phyloP scores from a whole-genome alignment of 306 rosid genomes.

The Malus sylvestris region DNA sequence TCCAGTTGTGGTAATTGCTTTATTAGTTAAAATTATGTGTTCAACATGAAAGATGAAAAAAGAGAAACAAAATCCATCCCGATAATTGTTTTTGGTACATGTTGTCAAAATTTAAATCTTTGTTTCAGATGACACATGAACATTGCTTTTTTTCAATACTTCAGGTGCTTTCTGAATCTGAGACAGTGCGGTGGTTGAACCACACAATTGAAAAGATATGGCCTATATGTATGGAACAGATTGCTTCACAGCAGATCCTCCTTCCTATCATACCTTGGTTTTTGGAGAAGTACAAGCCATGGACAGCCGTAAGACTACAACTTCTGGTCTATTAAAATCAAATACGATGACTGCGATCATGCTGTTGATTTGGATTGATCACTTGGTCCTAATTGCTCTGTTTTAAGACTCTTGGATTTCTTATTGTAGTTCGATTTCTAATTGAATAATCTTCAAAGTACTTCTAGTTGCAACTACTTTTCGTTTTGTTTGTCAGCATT shows the following conservation, averaged over 20 bases:
- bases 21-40: not conserved
- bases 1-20: not conserved
- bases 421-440: not conserved
- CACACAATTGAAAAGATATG: conserved; percentile 86
- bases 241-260: conserved; percentile 78
- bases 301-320: conserved; percentile 81
- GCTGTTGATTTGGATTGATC: conserved; percentile 13
- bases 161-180: conserved; percentile 93
- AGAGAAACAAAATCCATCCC: not conserved
- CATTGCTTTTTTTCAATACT: conserved; percentile 5
- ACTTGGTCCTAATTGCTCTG: not conserved
- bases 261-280: conserved; percentile 97
- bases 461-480: not conserved
- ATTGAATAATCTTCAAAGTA: not conserved
- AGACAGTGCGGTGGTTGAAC: conserved; percentile 92
- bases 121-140: not conserved
- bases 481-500: not conserved
- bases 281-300: conserved; percentile 94
- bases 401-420: not conserved
- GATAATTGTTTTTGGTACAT: not conserved
- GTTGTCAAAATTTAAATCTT: not conserved
- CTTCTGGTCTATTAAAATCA: conserved; percentile 12
- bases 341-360: not conserved
- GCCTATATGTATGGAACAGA: conserved; percentile 94
- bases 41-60: not conserved